These are phyloP conservation scores for Pseudohyphozyma bogoriensis DNA, from an alignment of 768 basidiomycete species.

Conservation along the genomic window DNA sequence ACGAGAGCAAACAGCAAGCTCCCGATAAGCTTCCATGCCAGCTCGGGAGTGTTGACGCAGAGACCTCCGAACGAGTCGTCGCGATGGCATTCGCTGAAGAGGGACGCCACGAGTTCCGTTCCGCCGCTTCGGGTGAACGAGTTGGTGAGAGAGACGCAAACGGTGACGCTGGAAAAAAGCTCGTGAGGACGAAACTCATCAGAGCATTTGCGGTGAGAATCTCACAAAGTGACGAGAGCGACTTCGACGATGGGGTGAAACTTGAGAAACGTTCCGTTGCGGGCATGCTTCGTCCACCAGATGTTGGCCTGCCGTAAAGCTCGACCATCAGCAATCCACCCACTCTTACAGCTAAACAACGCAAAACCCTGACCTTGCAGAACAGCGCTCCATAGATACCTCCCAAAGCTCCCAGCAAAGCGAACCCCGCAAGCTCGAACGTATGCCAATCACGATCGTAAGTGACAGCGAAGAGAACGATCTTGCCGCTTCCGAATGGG, in stretches of 20 bases:
- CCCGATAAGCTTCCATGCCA: conserved; percentile 54
- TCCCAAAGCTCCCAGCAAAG: conserved; percentile 79
- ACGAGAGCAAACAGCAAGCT: conserved; percentile 66
- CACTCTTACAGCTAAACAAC: no score
- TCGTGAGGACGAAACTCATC: neutral
- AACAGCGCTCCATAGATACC: conserved; percentile 91
- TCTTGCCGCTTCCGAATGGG: conserved; percentile 88
- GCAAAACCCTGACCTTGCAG: conserved; percentile 56
- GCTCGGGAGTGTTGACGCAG: conserved; percentile 48
- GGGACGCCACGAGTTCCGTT: conserved; percentile 83
- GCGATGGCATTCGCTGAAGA: conserved; percentile 69
- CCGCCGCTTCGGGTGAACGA: conserved; percentile 58
- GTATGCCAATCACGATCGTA: conserved; percentile 93
- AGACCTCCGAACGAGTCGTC: conserved; percentile 53
- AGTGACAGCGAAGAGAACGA: conserved; percentile 83
- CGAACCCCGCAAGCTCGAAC: conserved; percentile 73
- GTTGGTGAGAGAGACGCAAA: conserved; percentile 70
- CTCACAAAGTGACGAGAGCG: conserved; percentile 50
- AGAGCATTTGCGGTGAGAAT: neutral
- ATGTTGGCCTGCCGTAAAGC: conserved; percentile 54
- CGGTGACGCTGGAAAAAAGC: conserved; percentile 46
- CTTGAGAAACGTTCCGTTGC: conserved; percentile 70
- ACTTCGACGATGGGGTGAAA: conserved; percentile 75
- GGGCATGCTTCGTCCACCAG: conserved; percentile 75
- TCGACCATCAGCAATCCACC: no score